phyloP scores from a whole-genome alignment of 2,329 filamentous ascomycete genomes.

The Trichoderma pleuroti region DNA sequence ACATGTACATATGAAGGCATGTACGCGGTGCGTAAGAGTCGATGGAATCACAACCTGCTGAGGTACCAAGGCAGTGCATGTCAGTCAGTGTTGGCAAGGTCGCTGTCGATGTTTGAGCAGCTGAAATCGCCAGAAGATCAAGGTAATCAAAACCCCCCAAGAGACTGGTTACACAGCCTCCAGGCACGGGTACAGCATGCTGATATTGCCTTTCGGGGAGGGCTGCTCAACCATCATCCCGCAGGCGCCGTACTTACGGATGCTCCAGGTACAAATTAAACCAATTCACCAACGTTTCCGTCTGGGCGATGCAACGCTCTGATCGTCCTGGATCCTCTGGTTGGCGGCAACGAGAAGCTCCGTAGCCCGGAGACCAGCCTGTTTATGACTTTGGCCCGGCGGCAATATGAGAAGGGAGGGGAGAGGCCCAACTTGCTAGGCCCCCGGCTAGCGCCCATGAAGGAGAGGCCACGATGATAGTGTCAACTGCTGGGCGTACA shows the following conservation, averaged over 20 bases:
- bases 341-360: slow-evolving; percentile 12
- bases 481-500: neutral
- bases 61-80: neutral
- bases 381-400: slow-evolving; percentile 9
- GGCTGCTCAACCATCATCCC: neutral
- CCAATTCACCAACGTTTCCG: neutral
- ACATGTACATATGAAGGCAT: neutral
- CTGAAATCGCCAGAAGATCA: neutral
- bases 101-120: neutral
- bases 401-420: slow-evolving; percentile 3
- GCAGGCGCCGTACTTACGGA: neutral
- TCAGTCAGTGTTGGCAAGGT: neutral
- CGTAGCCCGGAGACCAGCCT: slow-evolving; percentile 10
- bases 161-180: neutral
- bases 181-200: neutral
- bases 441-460: slow-evolving; percentile 8
- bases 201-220: neutral
- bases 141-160: too few species aligned
- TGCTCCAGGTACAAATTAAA: neutral
- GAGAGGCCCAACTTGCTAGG: neutral
- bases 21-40: neutral
- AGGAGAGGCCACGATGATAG: neutral
- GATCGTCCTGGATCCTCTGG: neutral
- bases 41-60: neutral
- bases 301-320: neutral